Conservation (phyloP, 345 rosid genomes). For the Psidium friedrichsthalianum region DNA sequence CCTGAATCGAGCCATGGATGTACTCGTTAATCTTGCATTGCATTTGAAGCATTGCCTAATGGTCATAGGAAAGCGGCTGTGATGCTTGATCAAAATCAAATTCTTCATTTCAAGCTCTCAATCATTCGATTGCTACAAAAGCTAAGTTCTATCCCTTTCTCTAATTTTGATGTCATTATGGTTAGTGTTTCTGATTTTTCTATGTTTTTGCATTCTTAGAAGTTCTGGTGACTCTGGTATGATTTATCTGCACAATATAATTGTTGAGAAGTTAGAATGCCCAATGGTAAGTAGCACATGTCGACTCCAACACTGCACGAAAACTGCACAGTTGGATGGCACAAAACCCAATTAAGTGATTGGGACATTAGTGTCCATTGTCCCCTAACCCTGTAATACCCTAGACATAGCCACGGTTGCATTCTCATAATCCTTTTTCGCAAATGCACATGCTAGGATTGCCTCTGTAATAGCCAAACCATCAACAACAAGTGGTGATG, state of each 20-base stretch:
- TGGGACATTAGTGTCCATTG: too few species aligned
- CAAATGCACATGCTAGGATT: conserved; percentile 68
- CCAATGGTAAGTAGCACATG: too few species aligned
- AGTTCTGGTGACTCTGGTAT: not conserved
- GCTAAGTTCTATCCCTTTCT: not conserved
- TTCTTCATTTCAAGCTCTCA: not conserved
- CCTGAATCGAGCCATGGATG: not conserved
- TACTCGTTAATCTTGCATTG: too few species aligned
- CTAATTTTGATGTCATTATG: not conserved
- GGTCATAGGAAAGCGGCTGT: not conserved
- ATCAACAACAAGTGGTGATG: conserved; percentile 86
- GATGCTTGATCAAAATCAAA: not conserved
- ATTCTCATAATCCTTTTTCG: conserved; percentile 65
- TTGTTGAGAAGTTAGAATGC: not conserved
- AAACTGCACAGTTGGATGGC: too few species aligned
- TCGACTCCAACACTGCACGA: too few species aligned
- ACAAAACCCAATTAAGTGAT: too few species aligned
- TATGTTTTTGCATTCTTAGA: not conserved
- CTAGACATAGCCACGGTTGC: conserved; percentile 52
- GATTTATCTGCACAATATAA: conserved; percentile 7
- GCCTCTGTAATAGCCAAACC: conserved; percentile 97
- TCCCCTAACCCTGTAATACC: conserved; percentile 46
- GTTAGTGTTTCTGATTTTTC: not conserved
- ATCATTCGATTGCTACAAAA: not conserved
- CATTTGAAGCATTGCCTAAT: too few species aligned